Evolutionary conservation across 306 rosid species (phyloP), one percentile per base, ranked within the genome.

Genomic region (Corylus heterophylla): DNA sequence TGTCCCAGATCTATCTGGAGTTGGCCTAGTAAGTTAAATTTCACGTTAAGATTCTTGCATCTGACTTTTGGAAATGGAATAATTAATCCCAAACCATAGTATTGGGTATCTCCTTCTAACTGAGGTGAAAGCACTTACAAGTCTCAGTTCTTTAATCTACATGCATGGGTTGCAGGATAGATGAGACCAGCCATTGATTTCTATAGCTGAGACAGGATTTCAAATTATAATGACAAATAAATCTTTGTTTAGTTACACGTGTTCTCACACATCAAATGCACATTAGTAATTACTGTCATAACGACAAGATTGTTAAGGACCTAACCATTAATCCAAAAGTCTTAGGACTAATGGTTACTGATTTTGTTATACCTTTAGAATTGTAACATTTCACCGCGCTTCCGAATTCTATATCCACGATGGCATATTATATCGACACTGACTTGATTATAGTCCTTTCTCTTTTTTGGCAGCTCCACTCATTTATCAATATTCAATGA

Each of bases 61-160:
- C 67, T 42, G 66, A 67, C 63, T 62, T 25, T 49, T 27, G 54
- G 66, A 42, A 74, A 51, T 55, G 74, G 69, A 42, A 29, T 49
- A 25, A 39, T 55, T 56, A 69, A 18, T 74, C 66, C 31, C 75
- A 51, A 29, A 48, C 68, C 27, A 61, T 39, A 51, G 8, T 5
- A 22, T 58, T 74, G 29, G 22, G 39, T 10, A 35, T 79, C 31
- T 58, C 74, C 69, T 73, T 74, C 69, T 47, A 39, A 47, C 67
- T 49, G 5, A 37, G 48, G 70, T 8, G 50, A 67, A 67, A 18
- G 50, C 48, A 42, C 5, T 42, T 67, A 5, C 13, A 9, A 22
- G 7, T 7, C 50, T 17, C 16, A 29, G 49, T 4, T 58, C 51
- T 20, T 4, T 59, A 52, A 14, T 79, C 51, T 59, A 48, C 74